Percentiles rank a stretch among this genome's conserved stretches.
Evolutionary conservation across 1,139 yeast species (phyloP).

Genomic region (Yamadazyma siamensis): DNA sequence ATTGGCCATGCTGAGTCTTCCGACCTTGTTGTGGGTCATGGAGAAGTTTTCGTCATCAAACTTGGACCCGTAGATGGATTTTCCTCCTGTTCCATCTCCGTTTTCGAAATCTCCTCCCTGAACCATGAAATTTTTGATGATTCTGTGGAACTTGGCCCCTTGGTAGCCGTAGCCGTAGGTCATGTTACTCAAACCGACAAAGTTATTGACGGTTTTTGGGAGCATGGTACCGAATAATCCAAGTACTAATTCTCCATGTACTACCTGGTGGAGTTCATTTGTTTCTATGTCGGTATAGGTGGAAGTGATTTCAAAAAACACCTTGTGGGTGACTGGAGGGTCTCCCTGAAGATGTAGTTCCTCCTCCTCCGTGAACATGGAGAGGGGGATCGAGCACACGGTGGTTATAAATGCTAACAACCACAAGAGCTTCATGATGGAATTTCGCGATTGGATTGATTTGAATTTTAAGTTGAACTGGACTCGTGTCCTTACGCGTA

Average conservation of each 20-base stretch:
- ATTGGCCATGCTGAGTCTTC: constrained; percentile 44
- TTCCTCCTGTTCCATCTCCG: constrained; percentile 29
- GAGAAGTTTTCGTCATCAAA: constrained; percentile 40
- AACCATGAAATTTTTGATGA: constrained; percentile 36
- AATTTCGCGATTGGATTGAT: no score
- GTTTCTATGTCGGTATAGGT: constrained; percentile 8
- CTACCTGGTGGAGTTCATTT: constrained; percentile 6
- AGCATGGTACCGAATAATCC: constrained; percentile 28
- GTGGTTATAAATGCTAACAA: background rate
- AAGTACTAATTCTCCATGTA: constrained; percentile 19
- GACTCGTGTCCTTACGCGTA: no score
- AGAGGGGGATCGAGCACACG: constrained; percentile 3
- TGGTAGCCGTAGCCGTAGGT: constrained; percentile 35
- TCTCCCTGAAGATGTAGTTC: constrained; percentile 17
- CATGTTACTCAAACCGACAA: constrained; percentile 30
- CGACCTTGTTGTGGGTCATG: constrained; percentile 32
- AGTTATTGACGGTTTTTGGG: constrained; percentile 39
- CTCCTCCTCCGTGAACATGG: constrained; percentile 10
- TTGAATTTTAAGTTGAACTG: no score
- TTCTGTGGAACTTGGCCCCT: constrained; percentile 30
- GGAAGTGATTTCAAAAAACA: constrained; percentile 20
- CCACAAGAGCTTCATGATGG: no score
- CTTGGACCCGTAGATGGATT: constrained; percentile 26
- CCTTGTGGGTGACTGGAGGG: constrained; percentile 27
- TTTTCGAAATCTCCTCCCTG: constrained; percentile 38